Base-by-base conservation (phyloP, 23 red algal genomes). In the Agarophyton chilense region DNA sequence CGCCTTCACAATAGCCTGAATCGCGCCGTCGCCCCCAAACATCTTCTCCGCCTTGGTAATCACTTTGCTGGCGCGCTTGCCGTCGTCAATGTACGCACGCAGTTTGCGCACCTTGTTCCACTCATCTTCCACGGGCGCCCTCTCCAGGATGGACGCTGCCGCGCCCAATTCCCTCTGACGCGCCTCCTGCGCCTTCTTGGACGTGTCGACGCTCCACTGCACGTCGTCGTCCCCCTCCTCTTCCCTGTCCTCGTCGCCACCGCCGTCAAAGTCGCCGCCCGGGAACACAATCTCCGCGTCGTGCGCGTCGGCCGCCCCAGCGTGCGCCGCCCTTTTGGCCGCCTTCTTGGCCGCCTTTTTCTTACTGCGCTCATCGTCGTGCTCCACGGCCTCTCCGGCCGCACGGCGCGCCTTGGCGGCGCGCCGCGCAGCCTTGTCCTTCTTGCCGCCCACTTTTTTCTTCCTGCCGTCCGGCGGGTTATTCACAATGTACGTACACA, bases 401-500 rank as follows among this genome's bases (percentile, higher is more conserved):
- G 72, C 81, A 17, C 90, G 82, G 50, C 84, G 32, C 29, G 63
- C 60, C 54, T 91, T 86, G n/a, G 40, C 52, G 84, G 74, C 82
- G 18, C 86, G 57, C 6, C 88, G 85, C 47, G 80, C 80, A 18
- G 87, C 88, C 67, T 94, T 98, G 71, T 94, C 87, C 40, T 87
- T 94, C 40, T 77, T 81, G 29, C 67, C 84, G 66, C 70, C 92
- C 51, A 67, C 61, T 29, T 98, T 92, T 68, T 94, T 98, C 91
- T 87, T 93, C 32, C 81, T 88, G 0, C 92, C 96, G 75, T 98
- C 96, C 25, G 97, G 97, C 21, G 97, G 93, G 56, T 96, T 93
- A 83, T 96, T 96, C 29, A 84, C 76, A 66, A 99, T 99, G 86
- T 87, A 99, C 31, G 90, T 99, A 55, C 88, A 93, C 40, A 96